These are phyloP conservation scores for Monosporascus sp. DNA, from an alignment of 2,329 filamentous ascomycete species.

Conservation along the genomic window DNA sequence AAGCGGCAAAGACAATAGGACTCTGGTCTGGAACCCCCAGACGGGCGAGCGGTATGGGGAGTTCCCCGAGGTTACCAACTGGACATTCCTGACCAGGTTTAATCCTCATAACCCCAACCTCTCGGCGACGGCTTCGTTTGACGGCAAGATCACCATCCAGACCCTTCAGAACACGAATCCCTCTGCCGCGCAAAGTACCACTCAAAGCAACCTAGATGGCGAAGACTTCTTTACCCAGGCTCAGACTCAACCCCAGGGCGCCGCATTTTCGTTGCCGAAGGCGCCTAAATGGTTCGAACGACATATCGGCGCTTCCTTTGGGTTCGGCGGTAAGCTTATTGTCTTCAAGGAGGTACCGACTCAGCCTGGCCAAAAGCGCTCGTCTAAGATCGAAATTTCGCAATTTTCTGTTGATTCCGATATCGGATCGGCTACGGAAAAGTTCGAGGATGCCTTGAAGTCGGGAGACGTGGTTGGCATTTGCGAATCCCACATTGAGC, in stretches of 20 bases:
- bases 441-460: slow-evolving; percentile 79
- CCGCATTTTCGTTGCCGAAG: slow-evolving; percentile 79
- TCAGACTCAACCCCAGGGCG: slow-evolving; percentile 84
- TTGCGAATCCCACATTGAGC: slow-evolving; percentile 71
- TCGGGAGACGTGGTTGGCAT: slow-evolving; percentile 73
- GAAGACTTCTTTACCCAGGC: slow-evolving; percentile 97
- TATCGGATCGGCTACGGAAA: slow-evolving; percentile 77
- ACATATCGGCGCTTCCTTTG: slow-evolving; percentile 83
- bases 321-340: slow-evolving; percentile 90
- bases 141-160: slow-evolving; percentile 91
- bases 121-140: slow-evolving; percentile 92
- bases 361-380: slow-evolving; percentile 57
- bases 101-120: slow-evolving; percentile 90
- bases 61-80: slow-evolving; percentile 97
- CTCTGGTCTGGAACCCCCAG: slow-evolving; percentile 92
- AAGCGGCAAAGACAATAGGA: slow-evolving; percentile 94
- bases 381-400: slow-evolving; percentile 77
- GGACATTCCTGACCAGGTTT: slow-evolving; percentile 95
- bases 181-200: slow-evolving; percentile 60
- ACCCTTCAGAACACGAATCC: slow-evolving; percentile 91
- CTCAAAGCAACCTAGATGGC: slow-evolving; percentile 70
- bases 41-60: slow-evolving; percentile 85
- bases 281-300: slow-evolving; percentile 88
- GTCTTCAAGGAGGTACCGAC: slow-evolving; percentile 59
- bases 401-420: slow-evolving; percentile 85